Evolutionary conservation across 108 stramenopile genomes (phyloP), one percentile per base, ranked within the genome.

Genomic region (Seminavis robusta): DNA sequence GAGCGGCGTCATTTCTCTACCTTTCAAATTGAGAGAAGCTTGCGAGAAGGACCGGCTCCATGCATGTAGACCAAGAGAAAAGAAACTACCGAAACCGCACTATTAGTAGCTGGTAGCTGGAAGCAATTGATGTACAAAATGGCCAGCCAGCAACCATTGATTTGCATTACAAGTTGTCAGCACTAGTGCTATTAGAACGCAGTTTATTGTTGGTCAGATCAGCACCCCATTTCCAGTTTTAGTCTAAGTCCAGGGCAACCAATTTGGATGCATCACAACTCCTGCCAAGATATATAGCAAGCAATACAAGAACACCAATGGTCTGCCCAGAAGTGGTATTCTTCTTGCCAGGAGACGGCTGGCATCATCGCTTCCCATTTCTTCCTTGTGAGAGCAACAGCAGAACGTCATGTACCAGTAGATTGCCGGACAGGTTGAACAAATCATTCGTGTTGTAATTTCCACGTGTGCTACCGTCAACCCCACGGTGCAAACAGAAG

Each of bases 401-500:
- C 47, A 52, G 11, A 37, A 47, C 11, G 76, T 43, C 28, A 86
- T 29, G 60, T 61, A 83, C 87, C 92, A 94, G 51, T 87, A 86
- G 4, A 81, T 47, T 2, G 86, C 88, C 23, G 86, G 88, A 44
- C 85, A 94, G 3, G 88, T 69, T 9, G 88, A 87, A 64, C 77
- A 88, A 28, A 94, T 76, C 41, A 94, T 59, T 21, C 88, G 71
- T 3, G 92, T 94, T 1, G 88, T 77, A 39, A 94, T 84, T 71
- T 94, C 88, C 15, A 94, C 84, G 45, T 94, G 92, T 4, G 88
- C 92, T 28, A 90, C 52, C 24, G 76, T 63, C 27, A 79, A 45
- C 1, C 83, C 88, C 16, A 94, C 50, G 0, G 88, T 9, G 1
- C 59, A 56, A 27, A 83, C 52, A 8, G 67, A 76, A 34, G 77